Evolutionary conservation across 2,329 filamentous ascomycete genomes (phyloP).

Genomic region (Epichloe scottii): DNA sequence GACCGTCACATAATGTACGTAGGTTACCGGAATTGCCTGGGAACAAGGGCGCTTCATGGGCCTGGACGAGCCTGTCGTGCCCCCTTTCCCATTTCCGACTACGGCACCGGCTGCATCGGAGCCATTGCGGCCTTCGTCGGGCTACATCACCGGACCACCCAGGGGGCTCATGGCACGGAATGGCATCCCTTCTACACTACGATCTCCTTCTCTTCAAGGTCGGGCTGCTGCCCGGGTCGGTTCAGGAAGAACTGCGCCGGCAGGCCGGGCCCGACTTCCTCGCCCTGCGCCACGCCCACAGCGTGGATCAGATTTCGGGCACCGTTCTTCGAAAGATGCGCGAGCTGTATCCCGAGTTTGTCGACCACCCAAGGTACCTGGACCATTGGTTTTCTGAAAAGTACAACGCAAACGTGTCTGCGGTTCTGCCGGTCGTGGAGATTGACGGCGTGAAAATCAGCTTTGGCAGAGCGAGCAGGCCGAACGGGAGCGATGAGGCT

Average conservation of each 20-base stretch:
- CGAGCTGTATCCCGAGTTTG: slow-evolving; percentile 39
- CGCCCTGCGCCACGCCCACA: slow-evolving; percentile 44
- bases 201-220: slow-evolving; percentile 52
- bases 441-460: slow-evolving; percentile 31
- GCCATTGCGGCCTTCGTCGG: slow-evolving; percentile 54
- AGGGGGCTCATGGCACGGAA: slow-evolving; percentile 57
- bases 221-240: slow-evolving; percentile 39
- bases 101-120: slow-evolving; percentile 61
- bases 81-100: slow-evolving; percentile 54
- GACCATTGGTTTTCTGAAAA: slow-evolving; percentile 35
- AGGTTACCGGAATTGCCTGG: slow-evolving; percentile 45
- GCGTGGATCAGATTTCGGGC: slow-evolving; percentile 52
- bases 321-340: slow-evolving; percentile 44
- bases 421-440: slow-evolving; percentile 32
- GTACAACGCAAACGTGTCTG: slow-evolving; percentile 26
- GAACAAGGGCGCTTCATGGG: slow-evolving; percentile 52
- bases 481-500: slow-evolving; percentile 44
- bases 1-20: slow-evolving; percentile 9
- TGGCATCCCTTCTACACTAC: slow-evolving; percentile 53
- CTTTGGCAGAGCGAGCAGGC: slow-evolving; percentile 30
- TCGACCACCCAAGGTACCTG: slow-evolving; percentile 32
- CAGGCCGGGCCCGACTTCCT: slow-evolving; percentile 41
- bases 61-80: slow-evolving; percentile 49
- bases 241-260: slow-evolving; percentile 39
- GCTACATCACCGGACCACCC: slow-evolving; percentile 46